Conservation (phyloP, 768 basidiomycete species). For the Hericium erinaceus region DNA sequence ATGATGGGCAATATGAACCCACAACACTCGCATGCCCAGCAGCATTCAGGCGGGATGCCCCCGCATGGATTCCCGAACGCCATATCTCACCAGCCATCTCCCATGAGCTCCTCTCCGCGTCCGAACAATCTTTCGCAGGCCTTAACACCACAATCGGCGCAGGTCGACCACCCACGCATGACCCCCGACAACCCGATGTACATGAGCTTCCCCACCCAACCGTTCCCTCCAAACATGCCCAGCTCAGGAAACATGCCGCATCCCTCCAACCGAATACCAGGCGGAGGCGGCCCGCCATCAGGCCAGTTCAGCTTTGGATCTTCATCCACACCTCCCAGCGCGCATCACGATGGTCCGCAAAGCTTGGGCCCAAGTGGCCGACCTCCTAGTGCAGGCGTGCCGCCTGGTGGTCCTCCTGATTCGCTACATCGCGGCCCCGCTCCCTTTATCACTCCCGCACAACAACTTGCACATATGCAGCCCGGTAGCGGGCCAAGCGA, state of each 20-base stretch:
- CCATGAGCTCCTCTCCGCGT: slow-evolving; percentile 33
- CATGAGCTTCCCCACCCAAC: slow-evolving; percentile 28
- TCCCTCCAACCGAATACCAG: slow-evolving; percentile 5
- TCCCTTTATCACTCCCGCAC: slow-evolving; percentile 53
- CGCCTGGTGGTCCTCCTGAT: slow-evolving; percentile 27
- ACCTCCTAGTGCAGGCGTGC: slow-evolving; percentile 19
- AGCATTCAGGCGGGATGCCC: slow-evolving; percentile 24
- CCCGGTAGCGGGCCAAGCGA: slow-evolving; percentile 16
- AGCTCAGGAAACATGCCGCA: slow-evolving; percentile 22
- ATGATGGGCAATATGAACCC: slow-evolving; percentile 38
- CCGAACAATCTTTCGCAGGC: slow-evolving; percentile 28
- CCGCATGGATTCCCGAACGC: slow-evolving; percentile 22
- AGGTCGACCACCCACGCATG: slow-evolving; percentile 26
- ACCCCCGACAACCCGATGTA: slow-evolving; percentile 38
- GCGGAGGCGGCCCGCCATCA: background rate
- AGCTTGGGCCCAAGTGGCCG: slow-evolving; percentile 18
- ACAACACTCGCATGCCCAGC: slow-evolving; percentile 19
- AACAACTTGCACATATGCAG: slow-evolving; percentile 52
- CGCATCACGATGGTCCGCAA: slow-evolving; percentile 35
- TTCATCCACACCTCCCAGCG: slow-evolving; percentile 40
- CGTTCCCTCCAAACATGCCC: slow-evolving; percentile 17
- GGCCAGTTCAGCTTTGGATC: slow-evolving; percentile 28
- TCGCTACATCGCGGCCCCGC: slow-evolving; percentile 28
- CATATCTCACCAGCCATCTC: slow-evolving; percentile 30
- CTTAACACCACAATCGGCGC: slow-evolving; percentile 26